Evolutionary conservation across 192 early-diverging fungal genomes (phyloP).

Genomic region (Entomortierella beljakovae): DNA sequence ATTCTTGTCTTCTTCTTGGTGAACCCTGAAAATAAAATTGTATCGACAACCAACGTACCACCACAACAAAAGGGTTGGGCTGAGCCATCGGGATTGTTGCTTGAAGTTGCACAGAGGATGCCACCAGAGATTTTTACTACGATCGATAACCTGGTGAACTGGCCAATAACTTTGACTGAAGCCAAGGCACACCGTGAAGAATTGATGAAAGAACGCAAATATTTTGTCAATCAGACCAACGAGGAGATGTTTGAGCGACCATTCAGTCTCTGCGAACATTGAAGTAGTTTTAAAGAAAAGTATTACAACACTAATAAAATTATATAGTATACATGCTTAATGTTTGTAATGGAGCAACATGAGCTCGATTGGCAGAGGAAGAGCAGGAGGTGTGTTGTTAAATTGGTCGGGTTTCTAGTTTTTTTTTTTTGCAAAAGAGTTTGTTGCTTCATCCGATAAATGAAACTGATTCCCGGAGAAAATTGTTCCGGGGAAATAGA

Average conservation of each 20-base stretch:
- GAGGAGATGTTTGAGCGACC: slow-evolving; percentile 17
- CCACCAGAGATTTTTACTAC: slow-evolving; percentile 9
- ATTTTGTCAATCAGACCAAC: slow-evolving; percentile 6
- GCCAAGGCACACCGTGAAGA: slow-evolving; percentile 9
- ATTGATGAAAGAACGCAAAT: slow-evolving; percentile 23
- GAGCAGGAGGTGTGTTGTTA: too few species aligned
- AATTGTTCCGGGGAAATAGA: too few species aligned
- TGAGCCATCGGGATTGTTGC: not conserved
- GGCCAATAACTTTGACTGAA: slow-evolving; percentile 18
- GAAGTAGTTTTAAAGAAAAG: too few species aligned
- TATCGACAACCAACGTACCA: slow-evolving; percentile 70
- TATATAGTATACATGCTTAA: too few species aligned
- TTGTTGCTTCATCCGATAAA: too few species aligned
- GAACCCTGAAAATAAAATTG: slow-evolving; percentile 64
- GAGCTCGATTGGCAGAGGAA: too few species aligned
- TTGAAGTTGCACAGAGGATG: not conserved
- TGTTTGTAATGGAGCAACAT: too few species aligned
- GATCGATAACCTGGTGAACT: slow-evolving; percentile 13
- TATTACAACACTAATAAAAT: not conserved
- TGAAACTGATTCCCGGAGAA: too few species aligned
- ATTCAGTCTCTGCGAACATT: slow-evolving; percentile 26
- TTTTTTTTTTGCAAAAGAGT: too few species aligned
- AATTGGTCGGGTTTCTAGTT: too few species aligned
- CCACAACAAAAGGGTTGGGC: slow-evolving; percentile 68
- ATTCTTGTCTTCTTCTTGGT: slow-evolving; percentile 80